Base-by-base conservation (phyloP, 2,329 filamentous ascomycete species). In the Coniochaeta sp. region DNA sequence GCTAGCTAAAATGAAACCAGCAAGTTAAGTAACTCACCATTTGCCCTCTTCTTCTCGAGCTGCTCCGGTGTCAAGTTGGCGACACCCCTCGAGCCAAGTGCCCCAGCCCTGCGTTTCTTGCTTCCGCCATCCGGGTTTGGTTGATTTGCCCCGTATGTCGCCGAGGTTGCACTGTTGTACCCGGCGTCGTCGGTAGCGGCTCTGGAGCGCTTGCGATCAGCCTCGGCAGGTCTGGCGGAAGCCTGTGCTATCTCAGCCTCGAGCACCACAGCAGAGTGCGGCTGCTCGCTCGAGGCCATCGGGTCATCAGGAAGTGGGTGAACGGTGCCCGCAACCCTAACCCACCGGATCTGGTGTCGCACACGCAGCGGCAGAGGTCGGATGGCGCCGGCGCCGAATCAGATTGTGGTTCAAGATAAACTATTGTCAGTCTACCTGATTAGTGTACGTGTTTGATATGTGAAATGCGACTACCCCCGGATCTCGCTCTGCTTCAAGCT, bases 61-160 rank as follows among this genome's bases (percentile, higher is more conserved):
- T 92, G 87, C 68, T 92, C 89, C 38, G 88, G 85, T 1, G 88
- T 90, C 70, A 88, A 80, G 66, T 89, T 88, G 58, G 82, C 82
- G 47, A 84, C 81, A 12, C 80, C 80, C 55, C 81, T 73, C 28
- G 76, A 77, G 6, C 78, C 76, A 6, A 76, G 71, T 1, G 72
- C 77, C 71, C 24, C 26, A 3, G 47, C n/a, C 65, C 77, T 80
- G 64, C 78, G 77, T 68, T 76, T 81, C 72, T 81, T 83, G 50
- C 54, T 36, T 8, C 61, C 62, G 14, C 60, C 54, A 12, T 50
- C 58, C 33, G 43, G 19, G 55, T 55, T 40, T 16, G 11, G 57
- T 36, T 50, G 36, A 11, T 44, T 31, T 11, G 43, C n/a, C 6
- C 12, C 43, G n/a, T 44, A 22, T 6, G 43, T 44, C 6, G 12